phyloP scores from a whole-genome alignment of 1,284 basidiomycete genomes.

The Puccinia coronata region DNA sequence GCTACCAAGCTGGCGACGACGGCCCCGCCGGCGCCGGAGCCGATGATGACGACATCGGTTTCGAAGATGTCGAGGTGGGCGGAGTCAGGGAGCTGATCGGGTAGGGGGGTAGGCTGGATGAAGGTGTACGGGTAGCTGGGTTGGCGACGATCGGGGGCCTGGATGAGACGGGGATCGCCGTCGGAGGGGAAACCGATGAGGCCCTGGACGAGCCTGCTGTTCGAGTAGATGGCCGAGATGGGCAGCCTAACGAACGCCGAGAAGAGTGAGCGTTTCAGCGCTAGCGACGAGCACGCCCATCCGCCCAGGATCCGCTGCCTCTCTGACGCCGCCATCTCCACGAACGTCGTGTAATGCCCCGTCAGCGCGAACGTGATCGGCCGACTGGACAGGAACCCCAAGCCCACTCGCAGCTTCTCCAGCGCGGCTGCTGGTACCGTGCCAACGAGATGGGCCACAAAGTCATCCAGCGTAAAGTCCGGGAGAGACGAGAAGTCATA shows the following conservation, averaged over 20 bases:
- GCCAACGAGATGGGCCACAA: neutral
- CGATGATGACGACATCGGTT: conserved; percentile 57
- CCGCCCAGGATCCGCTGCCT: neutral
- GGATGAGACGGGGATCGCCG: conserved; percentile 1
- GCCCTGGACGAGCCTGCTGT: neutral
- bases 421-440: neutral
- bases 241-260: conserved; percentile 22
- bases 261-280: conserved; percentile 21
- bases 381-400: neutral
- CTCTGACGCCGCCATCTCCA: neutral
- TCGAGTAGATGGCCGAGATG: neutral
- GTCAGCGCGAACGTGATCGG: conserved; percentile 4
- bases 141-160: neutral
- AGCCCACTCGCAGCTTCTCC: neutral
- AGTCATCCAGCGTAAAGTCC: neutral
- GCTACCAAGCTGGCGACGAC: conserved; percentile 59
- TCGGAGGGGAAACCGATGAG: conserved; percentile 23
- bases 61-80: neutral
- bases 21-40: conserved; percentile 61
- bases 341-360: conserved; percentile 11
- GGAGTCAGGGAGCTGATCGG: neutral
- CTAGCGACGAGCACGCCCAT: conserved; percentile 13
- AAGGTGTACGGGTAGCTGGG: conserved; percentile 16
- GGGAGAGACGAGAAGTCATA: conserved; percentile 4
- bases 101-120: neutral